Conservation (phyloP, 1,284 basidiomycete genomes). For the Trametes sp. region DNA sequence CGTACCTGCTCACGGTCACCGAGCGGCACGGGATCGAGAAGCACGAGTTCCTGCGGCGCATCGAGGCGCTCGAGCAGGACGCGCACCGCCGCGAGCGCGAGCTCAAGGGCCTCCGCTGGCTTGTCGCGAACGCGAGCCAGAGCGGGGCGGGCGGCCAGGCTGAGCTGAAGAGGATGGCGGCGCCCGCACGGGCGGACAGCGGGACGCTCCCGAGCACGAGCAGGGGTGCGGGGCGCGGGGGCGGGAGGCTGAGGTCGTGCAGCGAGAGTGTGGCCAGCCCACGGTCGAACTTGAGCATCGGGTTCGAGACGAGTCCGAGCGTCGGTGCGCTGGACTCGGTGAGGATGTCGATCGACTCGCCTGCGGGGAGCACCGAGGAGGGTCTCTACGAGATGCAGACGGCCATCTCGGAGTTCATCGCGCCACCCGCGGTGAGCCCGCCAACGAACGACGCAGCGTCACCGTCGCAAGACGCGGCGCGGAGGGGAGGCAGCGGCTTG, state of each 20-base stretch:
- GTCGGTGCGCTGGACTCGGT: conserved; percentile 1
- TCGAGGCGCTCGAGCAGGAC: conserved; percentile 53
- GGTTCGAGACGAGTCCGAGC: neutral
- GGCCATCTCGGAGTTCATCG: conserved; percentile 40
- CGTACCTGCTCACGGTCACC: conserved; percentile 49
- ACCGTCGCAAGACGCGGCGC: neutral
- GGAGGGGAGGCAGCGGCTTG: conserved; percentile 3
- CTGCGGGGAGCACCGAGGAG: conserved; percentile 41
- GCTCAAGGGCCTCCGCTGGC: conserved; percentile 57
- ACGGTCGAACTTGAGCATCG: neutral
- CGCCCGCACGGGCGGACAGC: conserved; percentile 26
- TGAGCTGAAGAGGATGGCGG: neutral
- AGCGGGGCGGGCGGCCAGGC: conserved; percentile 36
- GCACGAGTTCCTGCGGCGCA: conserved; percentile 45
- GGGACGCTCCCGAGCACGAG: conserved; percentile 17
- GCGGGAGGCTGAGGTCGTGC: conserved; percentile 16
- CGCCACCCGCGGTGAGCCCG: conserved; percentile 26
- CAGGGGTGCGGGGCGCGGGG: conserved; percentile 4
- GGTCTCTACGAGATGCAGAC: conserved; percentile 41
- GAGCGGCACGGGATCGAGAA: conserved; percentile 54
- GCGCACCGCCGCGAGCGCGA: conserved; percentile 52
- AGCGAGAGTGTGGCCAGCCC: conserved; percentile 21
- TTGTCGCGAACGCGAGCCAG: conserved; percentile 48
- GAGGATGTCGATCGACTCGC: conserved; percentile 32
- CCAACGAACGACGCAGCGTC: neutral